Evolutionary conservation across 352 stramenopile genomes (phyloP).

Genomic region (Globisporangium barbulae): DNA sequence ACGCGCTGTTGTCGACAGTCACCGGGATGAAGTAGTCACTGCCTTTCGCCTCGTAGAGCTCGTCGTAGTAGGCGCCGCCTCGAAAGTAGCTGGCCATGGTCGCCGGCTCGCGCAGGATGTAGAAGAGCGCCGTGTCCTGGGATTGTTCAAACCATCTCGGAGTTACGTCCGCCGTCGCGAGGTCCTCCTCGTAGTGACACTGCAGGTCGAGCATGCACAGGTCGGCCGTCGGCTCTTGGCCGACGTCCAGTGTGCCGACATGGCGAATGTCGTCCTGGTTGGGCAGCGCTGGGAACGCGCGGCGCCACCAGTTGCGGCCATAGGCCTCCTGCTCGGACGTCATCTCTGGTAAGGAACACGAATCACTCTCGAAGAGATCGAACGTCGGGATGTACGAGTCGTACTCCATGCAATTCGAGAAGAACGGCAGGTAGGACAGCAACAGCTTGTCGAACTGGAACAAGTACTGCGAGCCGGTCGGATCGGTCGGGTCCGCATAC

Average conservation of each 20-base stretch:
- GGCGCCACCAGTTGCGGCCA: conserved; percentile 69
- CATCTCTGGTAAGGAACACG: conserved; percentile 87
- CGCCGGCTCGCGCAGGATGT: conserved; percentile 90
- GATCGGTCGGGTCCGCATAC: conserved; percentile 50
- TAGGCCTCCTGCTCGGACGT: conserved; percentile 64
- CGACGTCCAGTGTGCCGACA: conserved; percentile 88
- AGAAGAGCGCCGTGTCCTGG: conserved; percentile 86
- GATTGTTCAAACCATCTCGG: conserved; percentile 96
- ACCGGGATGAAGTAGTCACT: conserved; percentile 95
- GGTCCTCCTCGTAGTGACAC: conserved; percentile 93
- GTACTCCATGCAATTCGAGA: conserved; percentile 95
- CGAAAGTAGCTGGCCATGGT: conserved; percentile 87
- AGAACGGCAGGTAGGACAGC: conserved; percentile 95
- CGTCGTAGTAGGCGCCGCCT: conserved; percentile 70
- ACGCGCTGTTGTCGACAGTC: conserved; percentile 84
- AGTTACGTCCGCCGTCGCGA: conserved; percentile 85
- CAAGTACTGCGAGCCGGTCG: conserved; percentile 39
- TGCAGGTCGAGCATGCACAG: conserved; percentile 87
- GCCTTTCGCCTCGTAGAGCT: conserved; percentile 43
- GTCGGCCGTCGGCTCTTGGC: conserved; percentile 88
- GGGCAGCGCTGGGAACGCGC: conserved; percentile 78
- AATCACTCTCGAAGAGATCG: conserved; percentile 88
- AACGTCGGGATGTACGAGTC: conserved; percentile 95
- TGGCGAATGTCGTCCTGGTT: conserved; percentile 94
- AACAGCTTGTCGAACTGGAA: conserved; percentile 84